Base-by-base conservation (phyloP, 1,284 basidiomycete genomes). In the Rhodotorula sp. region DNA sequence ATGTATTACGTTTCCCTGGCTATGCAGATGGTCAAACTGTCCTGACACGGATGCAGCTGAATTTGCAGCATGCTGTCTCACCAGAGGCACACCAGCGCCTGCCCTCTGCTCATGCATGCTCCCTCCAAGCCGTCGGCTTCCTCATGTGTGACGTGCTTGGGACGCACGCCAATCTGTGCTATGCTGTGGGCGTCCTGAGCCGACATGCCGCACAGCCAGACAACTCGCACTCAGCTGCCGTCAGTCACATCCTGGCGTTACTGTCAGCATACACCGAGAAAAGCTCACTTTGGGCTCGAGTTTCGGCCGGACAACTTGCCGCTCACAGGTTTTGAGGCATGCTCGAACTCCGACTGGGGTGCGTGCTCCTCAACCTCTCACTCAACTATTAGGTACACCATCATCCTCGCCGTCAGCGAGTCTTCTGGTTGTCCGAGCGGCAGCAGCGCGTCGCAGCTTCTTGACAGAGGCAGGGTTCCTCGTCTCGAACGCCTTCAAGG, bases 401-500 rank as follows among this genome's bases (percentile, higher is more conserved):
- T 28, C 28, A 28, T 28, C 28, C 3, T 28, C 28, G 28, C 3
- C 28, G n/a, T n/a, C 28, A 28, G 28, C 28, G 28, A 28, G 28
- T 28, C 28, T 28, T 28, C 28, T 28, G 28, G 28, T 28, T 28
- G 28, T 28, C 28, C 28, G 3, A 28, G 28, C 28, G 28, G 28
- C 28, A 28, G 28, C 3, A 2, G 28, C 28, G 28, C 28, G 3
- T 28, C 3, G 3, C 28, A 2, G 28, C 28, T 28, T 28, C 28
- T 28, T 28, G 28, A 28, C 28, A 28, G 28, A 28, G 28, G 28
- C 28, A 28, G 28, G 28, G 28, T 85, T 83, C 69, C 79, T 84
- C 26, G 82, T 80, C 43, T 71, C 78, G 84, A 88, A 87, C 81
- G 85, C 81, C 0, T 78, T 76, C 5, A 77, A 78, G 47, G 83